A percentile compares a stretch with the other conserved stretches of the same genome.
These are phyloP conservation scores for Tricholoma sp. DNA, from an alignment of 768 basidiomycete genomes.

Conservation along the genomic window DNA sequence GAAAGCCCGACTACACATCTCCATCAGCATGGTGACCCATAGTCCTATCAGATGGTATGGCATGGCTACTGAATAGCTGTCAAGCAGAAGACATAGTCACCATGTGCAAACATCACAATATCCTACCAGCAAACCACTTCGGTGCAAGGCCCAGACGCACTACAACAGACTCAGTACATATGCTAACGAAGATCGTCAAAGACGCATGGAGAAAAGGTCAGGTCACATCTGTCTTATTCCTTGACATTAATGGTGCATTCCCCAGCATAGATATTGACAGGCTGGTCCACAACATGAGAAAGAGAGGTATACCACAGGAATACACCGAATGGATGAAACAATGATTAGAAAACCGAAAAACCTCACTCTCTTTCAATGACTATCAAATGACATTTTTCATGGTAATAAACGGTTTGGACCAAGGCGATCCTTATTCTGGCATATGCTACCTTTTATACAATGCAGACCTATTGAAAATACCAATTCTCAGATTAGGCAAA, in stretches of 20 bases:
- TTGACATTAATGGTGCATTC: conserved; percentile 16
- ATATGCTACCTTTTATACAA: conserved; percentile 22
- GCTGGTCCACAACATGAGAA: no score
- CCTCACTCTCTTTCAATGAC: no score
- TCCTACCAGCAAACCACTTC: background rate
- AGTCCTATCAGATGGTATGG: no score
- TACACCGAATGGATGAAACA: no score
- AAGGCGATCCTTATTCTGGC: conserved; percentile 22
- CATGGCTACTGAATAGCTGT: no score
- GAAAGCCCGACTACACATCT: background rate
- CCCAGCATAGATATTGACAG: no score
- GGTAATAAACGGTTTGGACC: conserved; percentile 19
- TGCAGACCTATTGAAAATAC: conserved; percentile 14
- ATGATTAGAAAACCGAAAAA: no score
- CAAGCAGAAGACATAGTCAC: no score
- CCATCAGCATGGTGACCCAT: no score
- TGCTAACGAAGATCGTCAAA: conserved; percentile 22
- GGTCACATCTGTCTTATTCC: conserved; percentile 21
- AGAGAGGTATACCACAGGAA: no score
- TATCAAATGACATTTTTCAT: no score
- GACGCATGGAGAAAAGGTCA: conserved; percentile 23
- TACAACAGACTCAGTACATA: conserved; percentile 27
- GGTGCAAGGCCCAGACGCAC: conserved; percentile 13
- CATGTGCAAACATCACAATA: no score
- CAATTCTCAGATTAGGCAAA: background rate